phyloP scores from a whole-genome alignment of 257 asterid genomes.

The Solanum raphanifolium region DNA sequence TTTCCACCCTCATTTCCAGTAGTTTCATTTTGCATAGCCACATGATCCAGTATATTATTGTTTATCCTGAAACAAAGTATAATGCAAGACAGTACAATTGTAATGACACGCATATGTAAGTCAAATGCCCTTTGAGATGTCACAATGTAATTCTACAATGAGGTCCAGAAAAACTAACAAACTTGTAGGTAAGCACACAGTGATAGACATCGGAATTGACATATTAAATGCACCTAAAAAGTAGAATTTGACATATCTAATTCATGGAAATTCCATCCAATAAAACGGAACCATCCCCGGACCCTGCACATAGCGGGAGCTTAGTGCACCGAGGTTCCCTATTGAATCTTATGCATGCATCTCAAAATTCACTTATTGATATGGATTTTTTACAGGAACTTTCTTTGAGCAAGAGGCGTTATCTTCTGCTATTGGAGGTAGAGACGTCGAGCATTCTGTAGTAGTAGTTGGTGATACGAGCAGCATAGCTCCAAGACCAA shows the following conservation, averaged over 20 bases:
- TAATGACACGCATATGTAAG: neutral
- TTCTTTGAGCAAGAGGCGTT: neutral
- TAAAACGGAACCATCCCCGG: neutral
- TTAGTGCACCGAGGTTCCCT: neutral
- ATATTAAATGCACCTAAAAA: neutral
- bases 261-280: neutral
- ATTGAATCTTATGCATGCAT: neutral
- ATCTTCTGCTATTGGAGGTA: neutral
- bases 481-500: conserved; percentile 38
- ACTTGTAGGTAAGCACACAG: neutral
- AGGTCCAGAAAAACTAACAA: neutral
- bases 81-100: neutral
- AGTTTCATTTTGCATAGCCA: neutral
- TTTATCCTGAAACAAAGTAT: neutral
- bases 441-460: neutral
- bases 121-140: neutral
- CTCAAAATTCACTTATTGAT: neutral
- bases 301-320: neutral
- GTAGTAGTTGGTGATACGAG: conserved; percentile 3
- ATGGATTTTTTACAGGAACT: neutral
- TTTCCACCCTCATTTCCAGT: neutral
- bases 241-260: neutral
- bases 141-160: neutral
- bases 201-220: neutral
- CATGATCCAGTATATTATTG: neutral